These are phyloP conservation scores for Diplodia corticola DNA, from an alignment of 2,329 filamentous ascomycete species.

Conservation along the genomic window DNA sequence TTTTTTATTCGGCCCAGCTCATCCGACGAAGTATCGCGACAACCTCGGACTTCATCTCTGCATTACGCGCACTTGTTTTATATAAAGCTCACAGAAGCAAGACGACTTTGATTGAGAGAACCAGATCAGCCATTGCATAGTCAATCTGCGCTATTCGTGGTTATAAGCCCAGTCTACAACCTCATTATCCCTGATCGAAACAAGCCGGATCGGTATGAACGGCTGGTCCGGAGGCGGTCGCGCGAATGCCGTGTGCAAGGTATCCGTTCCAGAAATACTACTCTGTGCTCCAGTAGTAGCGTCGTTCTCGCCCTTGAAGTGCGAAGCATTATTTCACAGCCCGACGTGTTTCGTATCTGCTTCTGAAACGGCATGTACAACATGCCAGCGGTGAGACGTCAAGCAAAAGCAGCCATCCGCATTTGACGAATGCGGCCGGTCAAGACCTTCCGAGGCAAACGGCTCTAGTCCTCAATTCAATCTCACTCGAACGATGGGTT, in stretches of 20 bases:
- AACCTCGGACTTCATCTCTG: no score
- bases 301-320: not conserved
- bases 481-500: not conserved
- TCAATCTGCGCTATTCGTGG: no score
- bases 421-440: not conserved
- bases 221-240: not conserved
- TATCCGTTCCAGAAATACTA: not conserved
- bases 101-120: no score
- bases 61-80: no score
- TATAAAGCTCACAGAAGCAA: no score
- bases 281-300: not conserved
- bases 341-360: not conserved
- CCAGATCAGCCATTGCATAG: no score
- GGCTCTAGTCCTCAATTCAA: not conserved
- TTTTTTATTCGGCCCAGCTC: no score
- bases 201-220: no score
- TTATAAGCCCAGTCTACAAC: no score
- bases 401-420: not conserved
- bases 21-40: no score
- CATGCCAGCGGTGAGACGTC: not conserved
- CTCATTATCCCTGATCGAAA: no score
- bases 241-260: not conserved
- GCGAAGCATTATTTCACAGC: not conserved
- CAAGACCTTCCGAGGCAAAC: not conserved
- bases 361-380: not conserved